These are phyloP conservation scores for Nicotiana knightiana DNA, from an alignment of 257 asterid species.

Conservation along the genomic window DNA sequence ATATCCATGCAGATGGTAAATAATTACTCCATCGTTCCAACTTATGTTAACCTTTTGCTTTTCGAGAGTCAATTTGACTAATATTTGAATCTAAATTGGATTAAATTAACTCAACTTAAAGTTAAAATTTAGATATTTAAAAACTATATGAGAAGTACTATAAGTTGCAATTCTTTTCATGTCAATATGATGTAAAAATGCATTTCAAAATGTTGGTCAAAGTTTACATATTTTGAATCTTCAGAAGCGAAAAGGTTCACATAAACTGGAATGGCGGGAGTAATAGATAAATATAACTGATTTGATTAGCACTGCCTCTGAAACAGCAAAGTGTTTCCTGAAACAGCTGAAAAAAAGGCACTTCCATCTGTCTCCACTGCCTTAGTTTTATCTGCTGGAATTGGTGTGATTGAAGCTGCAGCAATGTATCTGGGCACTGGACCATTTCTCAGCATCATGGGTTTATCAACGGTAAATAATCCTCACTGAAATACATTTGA, in stretches of 20 bases:
- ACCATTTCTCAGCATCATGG: constrained; percentile 36
- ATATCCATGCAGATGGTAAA: not conserved
- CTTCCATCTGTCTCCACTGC: constrained; percentile 44
- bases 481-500: not conserved
- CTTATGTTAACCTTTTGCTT: too few species aligned
- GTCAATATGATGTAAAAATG: too few species aligned
- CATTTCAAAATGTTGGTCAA: too few species aligned
- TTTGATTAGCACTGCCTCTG: not conserved
- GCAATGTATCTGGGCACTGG: constrained; percentile 41
- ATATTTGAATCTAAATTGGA: too few species aligned
- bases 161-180: too few species aligned
- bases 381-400: constrained; percentile 31
- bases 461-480: constrained; percentile 27
- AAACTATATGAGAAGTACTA: too few species aligned
- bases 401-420: constrained; percentile 36
- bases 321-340: not conserved
- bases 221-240: too few species aligned
- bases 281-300: not conserved
- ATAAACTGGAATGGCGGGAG: too few species aligned
- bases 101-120: too few species aligned
- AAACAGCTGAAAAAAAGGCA: constrained; percentile 28
- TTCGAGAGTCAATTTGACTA: too few species aligned
- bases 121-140: too few species aligned
- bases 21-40: not conserved
- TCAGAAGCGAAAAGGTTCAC: too few species aligned